These are phyloP conservation scores for Hyphodiscus sp. DNA, from an alignment of 2,329 filamentous ascomycete species.

Conservation along the genomic window DNA sequence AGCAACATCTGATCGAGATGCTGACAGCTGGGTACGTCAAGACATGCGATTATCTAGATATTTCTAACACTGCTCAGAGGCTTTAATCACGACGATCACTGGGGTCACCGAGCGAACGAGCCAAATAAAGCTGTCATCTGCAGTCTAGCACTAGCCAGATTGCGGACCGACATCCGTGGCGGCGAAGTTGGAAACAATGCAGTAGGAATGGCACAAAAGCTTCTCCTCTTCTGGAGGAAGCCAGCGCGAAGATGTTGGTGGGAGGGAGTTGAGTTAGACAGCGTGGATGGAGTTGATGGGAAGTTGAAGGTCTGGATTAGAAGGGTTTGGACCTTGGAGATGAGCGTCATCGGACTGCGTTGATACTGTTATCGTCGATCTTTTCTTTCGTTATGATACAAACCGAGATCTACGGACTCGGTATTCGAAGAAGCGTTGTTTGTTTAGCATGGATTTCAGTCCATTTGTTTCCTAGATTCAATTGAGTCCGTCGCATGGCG, in stretches of 20 bases:
- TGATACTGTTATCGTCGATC: conserved; percentile 5
- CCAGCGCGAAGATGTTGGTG: conserved; percentile 96
- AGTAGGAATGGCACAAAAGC: conserved; percentile 97
- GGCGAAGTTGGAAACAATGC: conserved; percentile 68
- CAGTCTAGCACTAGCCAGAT: conserved; percentile 84
- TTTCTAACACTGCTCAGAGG: conserved; percentile 51
- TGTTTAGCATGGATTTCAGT: neutral
- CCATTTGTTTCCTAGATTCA: neutral
- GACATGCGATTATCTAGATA: neutral
- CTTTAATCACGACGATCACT: conserved; percentile 90
- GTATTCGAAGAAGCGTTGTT: conserved; percentile 5
- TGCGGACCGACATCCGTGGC: conserved; percentile 87
- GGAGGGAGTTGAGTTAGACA: conserved; percentile 89
- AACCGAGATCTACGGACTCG: neutral
- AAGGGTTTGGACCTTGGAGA: conserved; percentile 96
- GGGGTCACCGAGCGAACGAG: conserved; percentile 96
- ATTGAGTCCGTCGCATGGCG: neutral
- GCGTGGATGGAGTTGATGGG: conserved; percentile 84
- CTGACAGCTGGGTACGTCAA: conserved; percentile 82
- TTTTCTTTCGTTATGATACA: conserved; percentile 2
- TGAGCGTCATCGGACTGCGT: conserved; percentile 86
- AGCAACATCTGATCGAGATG: conserved; percentile 99
- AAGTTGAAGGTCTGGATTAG: conserved; percentile 97
- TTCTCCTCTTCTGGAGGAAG: conserved; percentile 96
- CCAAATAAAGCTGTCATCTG: conserved; percentile 98